These are phyloP conservation scores for Fusarium chlamydosporum DNA, from an alignment of 2,329 filamentous ascomycete genomes.

Conservation along the genomic window DNA sequence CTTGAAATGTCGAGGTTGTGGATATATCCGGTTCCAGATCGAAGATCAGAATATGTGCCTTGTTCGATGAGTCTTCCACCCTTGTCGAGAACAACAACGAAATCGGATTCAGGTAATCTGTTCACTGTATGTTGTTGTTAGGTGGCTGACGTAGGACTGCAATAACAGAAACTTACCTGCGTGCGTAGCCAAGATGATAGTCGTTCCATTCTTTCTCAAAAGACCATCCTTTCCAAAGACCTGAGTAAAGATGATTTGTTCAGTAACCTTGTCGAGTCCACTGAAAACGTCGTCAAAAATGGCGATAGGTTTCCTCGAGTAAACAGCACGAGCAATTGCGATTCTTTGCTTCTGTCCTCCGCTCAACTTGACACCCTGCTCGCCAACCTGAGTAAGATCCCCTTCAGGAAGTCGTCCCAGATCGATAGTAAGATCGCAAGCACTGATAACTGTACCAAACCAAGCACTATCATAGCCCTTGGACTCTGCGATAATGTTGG, in stretches of 20 bases:
- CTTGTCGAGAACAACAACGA: conserved; percentile 60
- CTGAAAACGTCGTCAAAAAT: conserved; percentile 60
- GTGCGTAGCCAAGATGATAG: conserved; percentile 55
- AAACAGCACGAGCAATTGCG: conserved; percentile 54
- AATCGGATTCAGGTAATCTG: conserved; percentile 58
- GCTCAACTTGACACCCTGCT: conserved; percentile 54
- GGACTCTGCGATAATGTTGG: conserved; percentile 55
- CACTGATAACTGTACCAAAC: conserved; percentile 53
- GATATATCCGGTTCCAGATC: conserved; percentile 56
- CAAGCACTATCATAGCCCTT: conserved; percentile 51
- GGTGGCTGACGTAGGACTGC: not conserved
- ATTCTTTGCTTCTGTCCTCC: conserved; percentile 56
- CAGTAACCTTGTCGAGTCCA: conserved; percentile 59
- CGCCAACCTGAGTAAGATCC: conserved; percentile 50
- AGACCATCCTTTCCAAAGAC: conserved; percentile 58
- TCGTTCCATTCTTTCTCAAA: conserved; percentile 51
- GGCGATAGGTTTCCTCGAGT: conserved; percentile 53
- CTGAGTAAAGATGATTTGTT: conserved; percentile 57
- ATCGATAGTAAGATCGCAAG: conserved; percentile 55
- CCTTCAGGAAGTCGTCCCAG: conserved; percentile 46
- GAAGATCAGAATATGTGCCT: conserved; percentile 56
- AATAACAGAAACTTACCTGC: conserved; percentile 40
- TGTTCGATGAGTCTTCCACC: conserved; percentile 60
- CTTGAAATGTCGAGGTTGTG: conserved; percentile 55
- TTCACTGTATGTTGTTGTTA: conserved; percentile 41